Conservation (phyloP, 2,329 filamentous ascomycete species). For the Tolypocladium paradoxum region DNA sequence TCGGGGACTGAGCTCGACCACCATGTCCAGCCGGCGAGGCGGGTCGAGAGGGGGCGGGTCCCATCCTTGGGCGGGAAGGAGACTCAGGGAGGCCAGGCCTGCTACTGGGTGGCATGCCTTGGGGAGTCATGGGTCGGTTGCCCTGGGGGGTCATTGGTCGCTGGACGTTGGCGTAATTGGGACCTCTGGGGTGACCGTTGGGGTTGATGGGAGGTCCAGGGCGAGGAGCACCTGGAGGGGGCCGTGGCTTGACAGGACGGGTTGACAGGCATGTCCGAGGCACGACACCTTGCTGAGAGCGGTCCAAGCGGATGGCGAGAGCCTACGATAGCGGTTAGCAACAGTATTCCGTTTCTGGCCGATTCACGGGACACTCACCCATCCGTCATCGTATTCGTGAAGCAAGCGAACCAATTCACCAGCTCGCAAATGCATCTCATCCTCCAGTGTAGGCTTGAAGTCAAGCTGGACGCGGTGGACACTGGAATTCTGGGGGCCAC, state of each 20-base stretch:
- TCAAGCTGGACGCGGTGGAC: constrained; percentile 92
- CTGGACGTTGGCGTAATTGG: constrained; percentile 17
- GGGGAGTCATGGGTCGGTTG: constrained; percentile 1
- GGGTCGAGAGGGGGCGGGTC: constrained; percentile 20
- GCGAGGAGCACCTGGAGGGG: constrained; percentile 38
- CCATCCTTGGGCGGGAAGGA: constrained; percentile 5
- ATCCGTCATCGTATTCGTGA: constrained; percentile 96
- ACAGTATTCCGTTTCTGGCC: too few relatives aligned
- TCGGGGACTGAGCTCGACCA: constrained; percentile 17
- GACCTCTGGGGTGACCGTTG: constrained; percentile 12
- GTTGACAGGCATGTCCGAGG: constrained; percentile 90
- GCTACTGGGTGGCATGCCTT: constrained; percentile 5
- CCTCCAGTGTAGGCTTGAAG: constrained; percentile 84
- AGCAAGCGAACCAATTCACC: constrained; percentile 81
- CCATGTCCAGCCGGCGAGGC: constrained; percentile 32
- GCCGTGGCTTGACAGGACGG: constrained; percentile 78
- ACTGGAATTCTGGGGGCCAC: constrained; percentile 46
- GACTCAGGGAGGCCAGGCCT: constrained; percentile 10
- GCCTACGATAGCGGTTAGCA: constrained; percentile 35
- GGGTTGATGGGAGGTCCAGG: constrained; percentile 41
- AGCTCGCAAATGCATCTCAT: constrained; percentile 72
- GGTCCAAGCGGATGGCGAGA: constrained; percentile 82
- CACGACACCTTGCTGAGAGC: constrained; percentile 83
- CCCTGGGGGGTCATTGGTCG: constrained; percentile 29
- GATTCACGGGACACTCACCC: constrained; percentile 55